phyloP scores from a whole-genome alignment of 1,284 basidiomycete genomes.

The Ustilago lituana region DNA sequence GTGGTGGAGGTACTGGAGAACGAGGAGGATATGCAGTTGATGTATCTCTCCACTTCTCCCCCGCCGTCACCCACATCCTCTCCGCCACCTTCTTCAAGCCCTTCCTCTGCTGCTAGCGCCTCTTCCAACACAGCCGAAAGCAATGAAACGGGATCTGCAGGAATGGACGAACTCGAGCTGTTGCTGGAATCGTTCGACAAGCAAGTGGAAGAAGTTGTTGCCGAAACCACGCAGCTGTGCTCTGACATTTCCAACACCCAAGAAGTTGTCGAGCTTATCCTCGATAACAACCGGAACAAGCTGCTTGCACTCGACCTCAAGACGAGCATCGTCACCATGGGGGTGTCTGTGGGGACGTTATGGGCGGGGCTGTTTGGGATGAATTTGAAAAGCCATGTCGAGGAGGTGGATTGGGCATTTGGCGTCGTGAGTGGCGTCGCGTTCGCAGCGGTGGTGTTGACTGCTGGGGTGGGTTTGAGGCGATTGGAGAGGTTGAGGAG shows the following conservation, averaged over 20 bases:
- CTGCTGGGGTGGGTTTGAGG: constrained; percentile 38
- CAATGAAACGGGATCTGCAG: no score
- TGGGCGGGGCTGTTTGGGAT: constrained; percentile 92
- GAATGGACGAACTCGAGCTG: constrained; percentile 81
- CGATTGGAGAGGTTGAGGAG: constrained; percentile 41
- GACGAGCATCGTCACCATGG: constrained; percentile 91
- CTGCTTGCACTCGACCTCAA: constrained; percentile 89
- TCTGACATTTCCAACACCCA: constrained; percentile 85
- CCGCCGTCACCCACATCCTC: no score
- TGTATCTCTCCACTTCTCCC: constrained; percentile 73
- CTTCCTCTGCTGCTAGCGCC: not conserved
- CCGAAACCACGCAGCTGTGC: constrained; percentile 52
- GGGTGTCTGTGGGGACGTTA: constrained; percentile 89
- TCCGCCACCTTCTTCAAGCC: not conserved
- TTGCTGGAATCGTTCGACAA: constrained; percentile 92
- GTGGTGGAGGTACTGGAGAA: constrained; percentile 59
- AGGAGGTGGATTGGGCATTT: constrained; percentile 57
- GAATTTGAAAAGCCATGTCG: constrained; percentile 72
- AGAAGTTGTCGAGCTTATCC: constrained; percentile 94
- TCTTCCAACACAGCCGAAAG: no score
- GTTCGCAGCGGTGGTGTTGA: constrained; percentile 36
- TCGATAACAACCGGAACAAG: constrained; percentile 94
- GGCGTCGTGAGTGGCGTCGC: constrained; percentile 33
- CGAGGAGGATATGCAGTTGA: constrained; percentile 79
- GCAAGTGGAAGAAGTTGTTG: constrained; percentile 69